Evolutionary conservation across 2,329 filamentous ascomycete genomes (phyloP).

Genomic region (Exserohilum rostratum): DNA sequence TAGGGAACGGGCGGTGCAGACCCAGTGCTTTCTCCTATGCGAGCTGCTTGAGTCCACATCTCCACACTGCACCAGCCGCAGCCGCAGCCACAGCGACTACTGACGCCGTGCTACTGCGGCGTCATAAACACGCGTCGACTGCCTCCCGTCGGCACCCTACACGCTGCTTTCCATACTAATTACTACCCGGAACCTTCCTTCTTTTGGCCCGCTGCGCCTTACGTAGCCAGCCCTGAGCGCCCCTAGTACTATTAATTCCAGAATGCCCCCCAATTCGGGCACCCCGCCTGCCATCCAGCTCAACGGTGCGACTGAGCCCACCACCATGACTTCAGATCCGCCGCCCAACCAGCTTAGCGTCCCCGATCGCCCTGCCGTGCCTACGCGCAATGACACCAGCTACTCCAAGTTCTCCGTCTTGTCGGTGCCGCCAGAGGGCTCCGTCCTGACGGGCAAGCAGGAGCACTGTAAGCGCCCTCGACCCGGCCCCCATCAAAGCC

Average conservation of each 20-base stretch:
- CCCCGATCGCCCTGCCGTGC: constrained; percentile 25
- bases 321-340: constrained; percentile 36
- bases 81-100: constrained; percentile 31
- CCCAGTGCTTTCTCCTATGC: constrained; percentile 14
- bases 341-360: constrained; percentile 27
- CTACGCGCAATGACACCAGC: constrained; percentile 38
- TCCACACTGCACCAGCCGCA: constrained; percentile 30
- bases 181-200: constrained; percentile 5
- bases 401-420: constrained; percentile 50
- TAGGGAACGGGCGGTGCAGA: constrained; percentile 18
- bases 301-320: constrained; percentile 41
- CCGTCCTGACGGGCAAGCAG: constrained; percentile 88
- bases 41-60: constrained; percentile 12
- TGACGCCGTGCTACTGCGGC: constrained; percentile 18
- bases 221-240: neutral
- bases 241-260: constrained; percentile 19
- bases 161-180: constrained; percentile 3
- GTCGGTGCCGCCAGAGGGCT: constrained; percentile 60
- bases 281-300: constrained; percentile 40
- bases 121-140: constrained; percentile 41
- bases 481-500: constrained; percentile 1
- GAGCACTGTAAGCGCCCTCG: constrained; percentile 78
- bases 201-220: constrained; percentile 10
- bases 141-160: constrained; percentile 6
- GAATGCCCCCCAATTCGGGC: constrained; percentile 29